Evolutionary conservation across 305 asterid species (phyloP).

Genomic region (Solanum hybrid): DNA sequence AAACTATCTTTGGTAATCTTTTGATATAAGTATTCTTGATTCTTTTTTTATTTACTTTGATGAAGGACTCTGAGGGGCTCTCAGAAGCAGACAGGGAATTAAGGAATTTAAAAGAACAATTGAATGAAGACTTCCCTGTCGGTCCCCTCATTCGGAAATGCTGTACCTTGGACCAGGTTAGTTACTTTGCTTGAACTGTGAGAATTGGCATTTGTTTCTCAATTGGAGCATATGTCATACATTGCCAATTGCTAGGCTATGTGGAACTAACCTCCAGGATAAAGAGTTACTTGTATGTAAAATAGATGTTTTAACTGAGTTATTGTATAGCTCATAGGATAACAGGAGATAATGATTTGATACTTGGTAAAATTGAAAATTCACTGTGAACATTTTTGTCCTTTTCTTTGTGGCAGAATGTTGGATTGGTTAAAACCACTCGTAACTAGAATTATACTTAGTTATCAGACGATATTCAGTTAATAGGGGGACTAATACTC

Average conservation of each 20-base stretch:
- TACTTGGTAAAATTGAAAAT: not conserved
- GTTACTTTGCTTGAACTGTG: conserved; percentile 4
- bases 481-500: not conserved
- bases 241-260: not conserved
- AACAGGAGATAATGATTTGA: not conserved
- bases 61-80: conserved; percentile 76
- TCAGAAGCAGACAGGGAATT: conserved; percentile 73
- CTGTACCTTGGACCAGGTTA: conserved; percentile 91
- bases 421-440: not conserved
- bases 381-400: not conserved
- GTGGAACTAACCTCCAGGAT: not conserved
- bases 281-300: not conserved
- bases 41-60: conserved; percentile 11
- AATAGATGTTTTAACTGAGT: not conserved
- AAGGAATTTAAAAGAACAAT: conserved; percentile 62
- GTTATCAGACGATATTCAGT: not conserved
- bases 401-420: not conserved
- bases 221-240: not conserved
- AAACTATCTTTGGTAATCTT: not conserved
- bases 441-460: not conserved
- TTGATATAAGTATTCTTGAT: not conserved
- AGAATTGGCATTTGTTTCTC: not conserved
- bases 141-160: conserved; percentile 84
- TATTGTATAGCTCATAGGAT: not conserved
- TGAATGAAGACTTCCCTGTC: conserved; percentile 70